These are phyloP conservation scores for Verticillium alfalfae DNA, from an alignment of 2,329 filamentous ascomycete species.

Conservation along the genomic window DNA sequence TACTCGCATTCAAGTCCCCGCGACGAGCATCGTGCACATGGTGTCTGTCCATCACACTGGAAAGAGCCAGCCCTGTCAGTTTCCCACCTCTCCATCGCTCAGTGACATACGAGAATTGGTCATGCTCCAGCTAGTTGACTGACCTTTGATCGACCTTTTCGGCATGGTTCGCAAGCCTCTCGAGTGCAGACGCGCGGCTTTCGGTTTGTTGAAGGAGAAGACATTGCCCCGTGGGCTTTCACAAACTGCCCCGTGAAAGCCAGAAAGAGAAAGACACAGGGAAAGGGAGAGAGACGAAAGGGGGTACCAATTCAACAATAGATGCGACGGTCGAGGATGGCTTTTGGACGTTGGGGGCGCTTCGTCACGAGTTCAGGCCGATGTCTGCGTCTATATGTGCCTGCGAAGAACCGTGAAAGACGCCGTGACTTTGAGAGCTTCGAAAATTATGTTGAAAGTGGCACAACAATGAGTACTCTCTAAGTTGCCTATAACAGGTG, in stretches of 20 bases:
- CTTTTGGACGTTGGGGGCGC: too few species aligned
- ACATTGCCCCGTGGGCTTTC: not conserved
- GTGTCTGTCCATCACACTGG: slow-evolving; percentile 5
- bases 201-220: not conserved
- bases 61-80: not conserved
- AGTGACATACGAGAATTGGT: not conserved
- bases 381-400: too few species aligned
- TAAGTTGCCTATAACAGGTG: not conserved
- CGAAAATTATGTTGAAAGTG: too few species aligned
- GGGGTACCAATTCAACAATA: too few species aligned
- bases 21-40: slow-evolving; percentile 1
- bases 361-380: too few species aligned
- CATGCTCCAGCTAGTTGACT: not conserved
- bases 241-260: not conserved
- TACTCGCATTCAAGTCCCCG: slow-evolving; percentile 2
- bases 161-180: slow-evolving; percentile 1
- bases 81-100: not conserved
- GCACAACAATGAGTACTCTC: not conserved
- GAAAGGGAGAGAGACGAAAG: too few species aligned
- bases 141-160: not conserved
- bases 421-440: too few species aligned
- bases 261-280: not conserved
- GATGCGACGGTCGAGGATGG: too few species aligned
- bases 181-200: not conserved
- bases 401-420: too few species aligned